These are phyloP conservation scores for Osmanthus fragrans DNA, from an alignment of 257 asterid genomes.

Conservation along the genomic window DNA sequence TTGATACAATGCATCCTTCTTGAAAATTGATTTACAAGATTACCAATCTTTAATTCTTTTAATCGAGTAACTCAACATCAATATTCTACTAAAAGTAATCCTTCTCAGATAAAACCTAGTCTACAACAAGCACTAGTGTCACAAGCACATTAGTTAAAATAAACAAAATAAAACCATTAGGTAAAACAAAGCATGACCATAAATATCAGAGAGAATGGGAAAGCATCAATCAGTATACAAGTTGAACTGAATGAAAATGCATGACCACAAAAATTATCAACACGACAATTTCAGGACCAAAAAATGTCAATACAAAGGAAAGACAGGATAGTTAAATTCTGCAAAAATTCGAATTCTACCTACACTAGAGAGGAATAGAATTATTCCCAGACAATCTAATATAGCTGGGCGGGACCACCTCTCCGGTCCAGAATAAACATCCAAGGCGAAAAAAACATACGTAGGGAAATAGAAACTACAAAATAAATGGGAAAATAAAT, in stretches of 20 bases:
- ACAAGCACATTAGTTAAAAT: too few species aligned
- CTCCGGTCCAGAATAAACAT: conserved; percentile 36
- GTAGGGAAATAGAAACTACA: not conserved
- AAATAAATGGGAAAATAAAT: conserved; percentile 13
- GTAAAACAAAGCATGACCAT: not conserved
- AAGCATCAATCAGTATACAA: not conserved
- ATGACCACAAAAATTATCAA: conserved; percentile 18
- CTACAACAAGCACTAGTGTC: too few species aligned
- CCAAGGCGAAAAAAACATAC: conserved; percentile 26
- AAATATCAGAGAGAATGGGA: not conserved
- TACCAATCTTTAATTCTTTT: too few species aligned
- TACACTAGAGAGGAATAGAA: conserved; percentile 38
- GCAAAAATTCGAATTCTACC: conserved; percentile 53
- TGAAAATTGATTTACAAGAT: too few species aligned
- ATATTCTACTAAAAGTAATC: too few species aligned
- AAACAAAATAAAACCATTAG: too few species aligned
- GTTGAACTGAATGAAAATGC: not conserved
- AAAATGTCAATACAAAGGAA: not conserved
- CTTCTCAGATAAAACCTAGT: too few species aligned
- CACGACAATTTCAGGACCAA: not conserved
- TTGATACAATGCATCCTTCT: too few species aligned
- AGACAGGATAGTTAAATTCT: conserved; percentile 39
- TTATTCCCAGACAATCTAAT: conserved; percentile 60
- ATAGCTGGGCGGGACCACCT: conserved; percentile 59
- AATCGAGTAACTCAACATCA: too few species aligned